Base-by-base conservation (phyloP, 176 grass and related monocot species). In the Cenchrus fungigraminus region DNA sequence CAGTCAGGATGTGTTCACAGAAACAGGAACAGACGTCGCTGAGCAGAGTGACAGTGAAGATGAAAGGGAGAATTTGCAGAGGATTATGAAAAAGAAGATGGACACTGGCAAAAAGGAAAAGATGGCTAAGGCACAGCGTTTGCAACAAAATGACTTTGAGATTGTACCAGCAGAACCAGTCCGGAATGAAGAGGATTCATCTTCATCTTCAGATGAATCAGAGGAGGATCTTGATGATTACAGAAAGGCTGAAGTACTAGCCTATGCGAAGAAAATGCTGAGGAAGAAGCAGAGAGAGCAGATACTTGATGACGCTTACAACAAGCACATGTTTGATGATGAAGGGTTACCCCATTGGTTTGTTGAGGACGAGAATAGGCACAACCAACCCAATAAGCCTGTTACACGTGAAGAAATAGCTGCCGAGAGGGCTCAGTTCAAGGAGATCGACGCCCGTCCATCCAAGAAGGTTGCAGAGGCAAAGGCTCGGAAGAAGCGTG, bases 271-370 rank as follows among this genome's bases (percentile, higher is more conserved):
- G 71, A 96, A 99, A 61, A 99, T 99, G 97, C 11, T 96, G 83
- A 92, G 93, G 83, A 99, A 99, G 91, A 99, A 99, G 81, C 90
- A 94, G 67, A 91, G 97, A 71, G 97, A 99, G 74, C 91, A 96
- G 74, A 96, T 99, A 53, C 91, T 99, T 22, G 97, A 99, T 53
- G 94, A 96, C 54, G 90, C 91, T 65, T 99, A 96, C 80, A 91
- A 95, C 75, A 99, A 84, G 84, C 89, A 99, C 86, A 92, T 96
- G 91, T 96, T 99, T 29, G 91, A 99, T 11, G 97, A 96, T 3
- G 84, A 89, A 82, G 94, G 97, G 42, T 78, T 99, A 31, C 97
- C 97, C 10, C 88, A 73, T 47, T 99, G 97, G 97, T 99, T 96
- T 50, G 73, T 40, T 3, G 97, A 99, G 17, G 97, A 99, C 20